Conservation (phyloP, 2,329 filamentous ascomycete species). For the Ophiocordyceps robertsii region DNA sequence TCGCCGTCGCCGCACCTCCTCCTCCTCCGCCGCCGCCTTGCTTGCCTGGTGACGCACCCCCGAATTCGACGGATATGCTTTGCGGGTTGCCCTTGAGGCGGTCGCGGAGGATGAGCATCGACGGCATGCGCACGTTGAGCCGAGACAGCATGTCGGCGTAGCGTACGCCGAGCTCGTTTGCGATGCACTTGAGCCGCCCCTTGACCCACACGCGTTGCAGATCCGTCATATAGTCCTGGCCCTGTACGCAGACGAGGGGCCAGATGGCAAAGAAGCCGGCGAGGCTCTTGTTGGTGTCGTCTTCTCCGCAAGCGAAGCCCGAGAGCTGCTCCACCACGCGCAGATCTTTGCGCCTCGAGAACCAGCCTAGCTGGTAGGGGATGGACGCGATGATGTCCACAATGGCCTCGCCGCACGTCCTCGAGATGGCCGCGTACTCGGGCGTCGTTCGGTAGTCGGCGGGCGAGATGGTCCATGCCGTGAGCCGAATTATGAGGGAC, state of each 20-base stretch:
- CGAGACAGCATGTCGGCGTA: constrained; percentile 43
- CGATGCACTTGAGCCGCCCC: constrained; percentile 39
- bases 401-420: constrained; percentile 35
- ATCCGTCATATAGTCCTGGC: constrained; percentile 45
- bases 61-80: not conserved
- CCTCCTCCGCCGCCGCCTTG: not conserved
- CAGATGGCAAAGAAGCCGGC: constrained; percentile 45
- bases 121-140: constrained; percentile 44
- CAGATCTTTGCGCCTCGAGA: constrained; percentile 27
- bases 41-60: not conserved
- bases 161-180: constrained; percentile 39
- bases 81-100: constrained; percentile 4
- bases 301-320: constrained; percentile 34
- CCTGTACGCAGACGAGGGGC: constrained; percentile 38
- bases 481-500: constrained; percentile 40
- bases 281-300: constrained; percentile 35
- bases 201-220: constrained; percentile 40
- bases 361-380: constrained; percentile 47
- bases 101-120: constrained; percentile 45
- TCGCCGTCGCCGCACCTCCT: not conserved
- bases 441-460: constrained; percentile 48
- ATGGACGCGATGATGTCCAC: constrained; percentile 45
- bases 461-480: constrained; percentile 44
- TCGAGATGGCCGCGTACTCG: constrained; percentile 40
- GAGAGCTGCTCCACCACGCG: constrained; percentile 23